Base-by-base conservation (phyloP, 129 eudicot genomes). In the Chrysanthemum makinoi region DNA sequence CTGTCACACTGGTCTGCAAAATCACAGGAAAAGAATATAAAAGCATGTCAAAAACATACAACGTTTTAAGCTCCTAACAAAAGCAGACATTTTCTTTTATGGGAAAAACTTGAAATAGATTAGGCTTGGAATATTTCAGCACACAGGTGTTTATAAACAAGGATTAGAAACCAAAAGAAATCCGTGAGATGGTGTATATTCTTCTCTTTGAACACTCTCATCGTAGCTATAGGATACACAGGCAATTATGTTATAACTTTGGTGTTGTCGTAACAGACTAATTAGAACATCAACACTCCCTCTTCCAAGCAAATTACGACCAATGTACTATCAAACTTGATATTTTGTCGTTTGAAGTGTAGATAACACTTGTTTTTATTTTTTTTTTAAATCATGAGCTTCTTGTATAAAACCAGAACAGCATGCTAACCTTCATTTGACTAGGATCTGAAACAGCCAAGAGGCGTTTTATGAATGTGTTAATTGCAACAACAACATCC, bases 401-500 rank as follows among this genome's bases (percentile, higher is more conserved):
- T 35, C 47, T 20, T 47, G 48, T 7, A 58, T 5, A 14, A 39
- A n/a, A 53, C 16, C 1, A 2, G 26, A 68, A 57, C 56, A 57
- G 35, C 26, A 72, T 46, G 18, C 56, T 47, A 65, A 94, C 98
- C 98, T 89, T 94, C 95, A 94, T 89, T 74, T 87, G 90, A 55
- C 60, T 86, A 80, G 98, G 96, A 83, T 93, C 98, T 33, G 95
- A 83, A 75, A 87, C 90, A 46, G 97, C 96, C 82, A 94, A 76
- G 30, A 94, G 87, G 44, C 98, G 95, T 64, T 94, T 94, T 39
- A 94, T 87, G 75, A 94, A 94, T 13, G 98, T 84, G 77, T 94
- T 89, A 95, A 94, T 94, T 56, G 98, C 98, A 78, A 87, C 69
- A 35, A 94, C 87, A 18, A 86, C 97, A 84, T 94, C 98, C 82